Percentiles rank a stretch among this genome's conserved stretches.
Evolutionary conservation across 1,284 basidiomycete genomes (phyloP).

Genomic region (Xerocomus nothofagi): DNA sequence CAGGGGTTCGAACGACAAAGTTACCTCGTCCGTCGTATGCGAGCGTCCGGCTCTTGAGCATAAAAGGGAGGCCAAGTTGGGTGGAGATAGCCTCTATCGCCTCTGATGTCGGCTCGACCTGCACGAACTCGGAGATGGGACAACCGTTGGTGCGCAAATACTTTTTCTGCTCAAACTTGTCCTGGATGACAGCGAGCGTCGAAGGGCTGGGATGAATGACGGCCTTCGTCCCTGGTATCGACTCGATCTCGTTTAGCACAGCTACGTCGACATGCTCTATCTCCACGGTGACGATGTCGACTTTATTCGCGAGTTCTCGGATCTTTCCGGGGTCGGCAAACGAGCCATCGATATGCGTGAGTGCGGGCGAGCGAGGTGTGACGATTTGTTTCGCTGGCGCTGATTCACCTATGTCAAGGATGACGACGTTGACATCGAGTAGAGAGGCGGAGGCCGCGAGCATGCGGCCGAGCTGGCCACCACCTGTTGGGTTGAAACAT

Average conservation of each 20-base stretch:
- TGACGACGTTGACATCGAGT: constrained; percentile 83
- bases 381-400: constrained; percentile 93
- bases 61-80: constrained; percentile 82
- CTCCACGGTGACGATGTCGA: constrained; percentile 93
- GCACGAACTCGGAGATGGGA: constrained; percentile 75
- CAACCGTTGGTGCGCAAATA: constrained; percentile 64
- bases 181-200: constrained; percentile 91
- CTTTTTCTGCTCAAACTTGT: constrained; percentile 91
- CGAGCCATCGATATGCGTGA: constrained; percentile 83
- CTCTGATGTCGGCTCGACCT: constrained; percentile 55
- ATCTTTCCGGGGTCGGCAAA: constrained; percentile 87
- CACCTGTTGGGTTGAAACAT: constrained; percentile 56
- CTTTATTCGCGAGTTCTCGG: constrained; percentile 73
- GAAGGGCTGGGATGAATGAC: constrained; percentile 83
- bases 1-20: constrained; percentile 66
- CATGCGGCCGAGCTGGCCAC: constrained; percentile 98
- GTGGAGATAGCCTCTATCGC: constrained; percentile 57
- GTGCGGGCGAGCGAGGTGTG: constrained; percentile 47
- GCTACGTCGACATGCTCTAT: constrained; percentile 94
- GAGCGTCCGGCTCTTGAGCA: constrained; percentile 94
- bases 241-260: constrained; percentile 70
- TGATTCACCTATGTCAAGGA: constrained; percentile 81
- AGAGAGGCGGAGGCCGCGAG: constrained; percentile 89
- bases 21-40: constrained; percentile 98
- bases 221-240: constrained; percentile 40